Evolutionary conservation across 1,284 basidiomycete genomes (phyloP).

Genomic region (Vanrija pseudolonga): DNA sequence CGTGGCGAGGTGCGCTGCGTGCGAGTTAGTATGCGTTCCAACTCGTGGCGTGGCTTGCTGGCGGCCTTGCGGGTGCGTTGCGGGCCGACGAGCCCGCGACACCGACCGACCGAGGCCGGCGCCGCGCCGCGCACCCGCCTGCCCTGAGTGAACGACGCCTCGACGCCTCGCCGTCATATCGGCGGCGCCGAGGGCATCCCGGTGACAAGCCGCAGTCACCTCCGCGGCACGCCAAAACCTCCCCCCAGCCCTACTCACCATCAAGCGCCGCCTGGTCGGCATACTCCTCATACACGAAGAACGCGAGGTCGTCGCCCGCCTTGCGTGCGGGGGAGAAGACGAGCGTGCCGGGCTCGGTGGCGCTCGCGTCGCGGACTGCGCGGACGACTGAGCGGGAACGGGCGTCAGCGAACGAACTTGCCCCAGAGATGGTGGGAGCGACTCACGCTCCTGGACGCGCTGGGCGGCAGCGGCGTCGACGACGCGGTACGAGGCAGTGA

Average conservation of each 20-base stretch:
- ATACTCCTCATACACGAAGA: background rate
- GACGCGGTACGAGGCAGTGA: no score
- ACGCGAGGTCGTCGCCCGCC: background rate
- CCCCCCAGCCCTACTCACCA: background rate
- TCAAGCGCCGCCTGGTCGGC: background rate
- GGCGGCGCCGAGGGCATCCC: no score
- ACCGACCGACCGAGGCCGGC: background rate
- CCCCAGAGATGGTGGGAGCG: no score
- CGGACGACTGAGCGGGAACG: background rate
- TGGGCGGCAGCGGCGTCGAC: no score
- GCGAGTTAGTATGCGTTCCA: background rate
- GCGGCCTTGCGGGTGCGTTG: no score
- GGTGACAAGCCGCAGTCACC: no score
- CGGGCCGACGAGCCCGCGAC: no score
- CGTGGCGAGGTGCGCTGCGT: background rate
- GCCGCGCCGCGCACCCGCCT: background rate
- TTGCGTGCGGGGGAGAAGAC: background rate
- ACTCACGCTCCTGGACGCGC: no score
- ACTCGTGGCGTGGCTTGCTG: no score
- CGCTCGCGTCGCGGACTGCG: background rate
- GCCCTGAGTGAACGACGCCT: background rate
- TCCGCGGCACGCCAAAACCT: no score
- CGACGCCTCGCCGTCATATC: no score
- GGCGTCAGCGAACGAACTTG: no score
- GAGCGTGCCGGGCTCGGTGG: background rate